A percentile compares a stretch with the other conserved stretches of the same genome.
phyloP scores from a whole-genome alignment of 495 filamentous ascomycete genomes.

The Arthonia radiata region DNA sequence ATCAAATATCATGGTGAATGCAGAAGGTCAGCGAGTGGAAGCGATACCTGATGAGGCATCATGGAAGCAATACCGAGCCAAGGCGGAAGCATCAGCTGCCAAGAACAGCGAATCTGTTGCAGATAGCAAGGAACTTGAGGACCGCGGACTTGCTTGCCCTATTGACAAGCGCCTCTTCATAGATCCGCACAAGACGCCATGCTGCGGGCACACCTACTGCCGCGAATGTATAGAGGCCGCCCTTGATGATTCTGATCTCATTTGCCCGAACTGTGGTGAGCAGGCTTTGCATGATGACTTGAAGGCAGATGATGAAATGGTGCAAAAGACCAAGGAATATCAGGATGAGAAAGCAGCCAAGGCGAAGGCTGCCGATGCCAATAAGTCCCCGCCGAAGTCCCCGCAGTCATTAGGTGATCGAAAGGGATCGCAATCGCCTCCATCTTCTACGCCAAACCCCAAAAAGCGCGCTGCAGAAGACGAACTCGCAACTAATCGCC shows the following conservation, averaged over 20 bases:
- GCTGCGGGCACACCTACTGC: slow-evolving; percentile 93
- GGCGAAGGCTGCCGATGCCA: too few relatives aligned
- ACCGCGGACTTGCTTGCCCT: slow-evolving; percentile 69
- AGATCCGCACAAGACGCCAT: slow-evolving; percentile 94
- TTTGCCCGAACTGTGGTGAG: slow-evolving; percentile 78
- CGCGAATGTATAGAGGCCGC: slow-evolving; percentile 96
- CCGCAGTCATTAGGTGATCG: too few relatives aligned
- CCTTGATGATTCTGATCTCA: slow-evolving; percentile 90
- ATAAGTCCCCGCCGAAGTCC: too few relatives aligned
- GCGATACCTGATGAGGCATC: slow-evolving; percentile 80
- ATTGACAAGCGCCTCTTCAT: slow-evolving; percentile 93
- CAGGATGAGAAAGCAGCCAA: slow-evolving; percentile 41
- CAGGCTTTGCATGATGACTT: slow-evolving; percentile 86
- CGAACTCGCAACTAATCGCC: too few relatives aligned
- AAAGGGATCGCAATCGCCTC: too few relatives aligned
- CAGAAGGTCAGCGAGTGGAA: slow-evolving; percentile 89
- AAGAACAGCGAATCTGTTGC: slow-evolving; percentile 45
- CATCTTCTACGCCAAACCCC: too few relatives aligned
- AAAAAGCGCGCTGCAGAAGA: too few relatives aligned
- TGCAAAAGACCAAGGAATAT: slow-evolving; percentile 53
- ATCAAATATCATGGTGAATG: slow-evolving; percentile 80
- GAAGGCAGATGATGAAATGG: slow-evolving; percentile 48
- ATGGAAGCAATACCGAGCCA: slow-evolving; percentile 92
- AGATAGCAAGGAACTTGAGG: slow-evolving; percentile 56
- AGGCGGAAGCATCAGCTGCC: slow-evolving; percentile 57